These are phyloP conservation scores for Candida pseudofarinosa DNA, from an alignment of 805 yeast species.

Conservation along the genomic window DNA sequence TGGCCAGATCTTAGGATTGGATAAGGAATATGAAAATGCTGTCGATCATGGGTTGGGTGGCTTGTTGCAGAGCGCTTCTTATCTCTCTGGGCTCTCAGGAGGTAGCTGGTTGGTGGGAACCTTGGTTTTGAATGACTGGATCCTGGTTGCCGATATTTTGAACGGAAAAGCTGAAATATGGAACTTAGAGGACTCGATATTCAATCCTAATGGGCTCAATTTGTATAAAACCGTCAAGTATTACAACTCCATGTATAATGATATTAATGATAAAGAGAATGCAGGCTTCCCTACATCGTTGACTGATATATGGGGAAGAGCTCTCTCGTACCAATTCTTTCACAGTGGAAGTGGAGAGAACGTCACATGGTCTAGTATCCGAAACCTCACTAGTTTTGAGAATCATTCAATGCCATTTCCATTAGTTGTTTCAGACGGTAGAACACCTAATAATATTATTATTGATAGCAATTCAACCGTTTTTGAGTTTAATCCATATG, in stretches of 20 bases:
- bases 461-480: conserved; percentile 65
- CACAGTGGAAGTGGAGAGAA: conserved; percentile 23
- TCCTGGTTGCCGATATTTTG: conserved; percentile 28
- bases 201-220: conserved; percentile 61
- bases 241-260: conserved; percentile 34
- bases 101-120: conserved; percentile 39
- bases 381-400: conserved; percentile 18
- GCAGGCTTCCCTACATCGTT: conserved; percentile 32
- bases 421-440: conserved; percentile 46
- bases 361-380: conserved; percentile 29
- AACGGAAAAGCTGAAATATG: conserved; percentile 43
- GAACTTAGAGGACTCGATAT: conserved; percentile 61
- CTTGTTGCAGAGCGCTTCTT: conserved; percentile 34
- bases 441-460: conserved; percentile 57
- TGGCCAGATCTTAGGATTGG: conserved; percentile 39
- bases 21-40: conserved; percentile 28
- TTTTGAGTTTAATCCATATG: conserved; percentile 36
- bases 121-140: conserved; percentile 34
- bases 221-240: conserved; percentile 47
- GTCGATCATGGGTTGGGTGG: conserved; percentile 34
- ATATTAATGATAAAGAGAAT: conserved; percentile 22
- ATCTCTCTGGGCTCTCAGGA: conserved; percentile 39
- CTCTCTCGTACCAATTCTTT: conserved; percentile 31
- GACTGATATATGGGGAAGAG: conserved; percentile 41
- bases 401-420: conserved; percentile 37